phyloP scores from a whole-genome alignment of 805 yeast species.

The Kodamaea laetipori region DNA sequence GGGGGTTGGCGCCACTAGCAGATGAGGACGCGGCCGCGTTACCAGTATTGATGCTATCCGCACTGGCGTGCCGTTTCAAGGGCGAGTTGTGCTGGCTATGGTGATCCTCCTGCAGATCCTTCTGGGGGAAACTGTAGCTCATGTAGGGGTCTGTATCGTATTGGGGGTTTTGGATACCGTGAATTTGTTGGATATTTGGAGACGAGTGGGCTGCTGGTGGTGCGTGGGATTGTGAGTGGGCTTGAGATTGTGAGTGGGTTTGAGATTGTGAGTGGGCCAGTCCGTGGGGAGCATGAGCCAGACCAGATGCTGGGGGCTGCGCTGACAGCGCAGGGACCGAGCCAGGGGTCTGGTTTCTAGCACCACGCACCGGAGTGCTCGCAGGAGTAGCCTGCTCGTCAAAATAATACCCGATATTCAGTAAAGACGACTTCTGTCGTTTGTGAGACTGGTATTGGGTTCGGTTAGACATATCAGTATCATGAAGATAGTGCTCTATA shows the following conservation, averaged over 20 bases:
- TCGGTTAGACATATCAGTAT: slow-evolving; percentile 18
- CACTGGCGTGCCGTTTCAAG: slow-evolving; percentile 13
- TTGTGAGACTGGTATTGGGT: slow-evolving; percentile 29
- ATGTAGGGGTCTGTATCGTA: slow-evolving; percentile 19
- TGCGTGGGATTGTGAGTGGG: background rate
- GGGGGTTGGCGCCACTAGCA: background rate
- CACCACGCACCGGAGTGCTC: slow-evolving; percentile 12
- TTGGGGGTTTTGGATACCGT: slow-evolving; percentile 14
- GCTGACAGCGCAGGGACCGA: no score
- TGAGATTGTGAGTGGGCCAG: no score
- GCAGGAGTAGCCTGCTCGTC: slow-evolving; percentile 8
- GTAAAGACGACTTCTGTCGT: slow-evolving; percentile 40
- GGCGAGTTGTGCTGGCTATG: slow-evolving; percentile 17
- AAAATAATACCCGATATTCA: slow-evolving; percentile 33
- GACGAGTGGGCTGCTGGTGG: slow-evolving; percentile 9
- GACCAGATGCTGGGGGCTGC: no score
- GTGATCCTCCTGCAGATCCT: slow-evolving; percentile 10
- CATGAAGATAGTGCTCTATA: slow-evolving; percentile 2
- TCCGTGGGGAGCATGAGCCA: no score
- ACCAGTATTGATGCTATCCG: background rate
- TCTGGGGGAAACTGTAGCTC: slow-evolving; percentile 26
- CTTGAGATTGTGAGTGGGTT: no score
- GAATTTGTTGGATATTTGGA: slow-evolving; percentile 6
- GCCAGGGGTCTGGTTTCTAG: slow-evolving; percentile 10
- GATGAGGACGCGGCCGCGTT: no score